phyloP scores from a whole-genome alignment of 2,329 filamentous ascomycete genomes.

The Talaromyces sp. region DNA sequence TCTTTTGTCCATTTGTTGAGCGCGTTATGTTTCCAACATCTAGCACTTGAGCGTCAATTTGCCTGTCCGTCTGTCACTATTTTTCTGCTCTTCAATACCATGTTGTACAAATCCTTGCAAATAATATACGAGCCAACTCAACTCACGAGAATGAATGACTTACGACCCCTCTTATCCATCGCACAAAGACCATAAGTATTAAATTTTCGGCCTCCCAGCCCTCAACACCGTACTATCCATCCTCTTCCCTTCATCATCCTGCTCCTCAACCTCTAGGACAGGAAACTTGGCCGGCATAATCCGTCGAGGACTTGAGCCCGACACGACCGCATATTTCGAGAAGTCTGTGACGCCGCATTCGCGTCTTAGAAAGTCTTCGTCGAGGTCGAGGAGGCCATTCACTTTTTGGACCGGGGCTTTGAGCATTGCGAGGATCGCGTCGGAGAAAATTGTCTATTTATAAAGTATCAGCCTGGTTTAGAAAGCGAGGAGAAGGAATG shows the following conservation, averaged over 20 bases:
- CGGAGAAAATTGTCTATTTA: constrained; percentile 66
- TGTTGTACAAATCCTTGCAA: neutral
- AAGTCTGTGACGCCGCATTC: constrained; percentile 67
- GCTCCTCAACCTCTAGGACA: constrained; percentile 68
- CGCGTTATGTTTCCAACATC: neutral
- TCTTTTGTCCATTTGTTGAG: neutral
- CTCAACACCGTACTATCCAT: constrained; percentile 59
- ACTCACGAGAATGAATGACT: constrained; percentile 4
- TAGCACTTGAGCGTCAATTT: constrained; percentile 4
- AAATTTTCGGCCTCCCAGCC: constrained; percentile 25
- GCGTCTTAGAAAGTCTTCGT: constrained; percentile 74
- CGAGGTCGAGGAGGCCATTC: constrained; percentile 69
- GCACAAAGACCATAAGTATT: neutral
- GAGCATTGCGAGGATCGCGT: constrained; percentile 72
- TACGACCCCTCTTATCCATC: neutral
- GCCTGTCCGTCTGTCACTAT: neutral
- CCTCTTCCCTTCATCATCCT: constrained; percentile 72
- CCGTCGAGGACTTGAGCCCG: constrained; percentile 60
- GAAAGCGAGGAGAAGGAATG: neutral
- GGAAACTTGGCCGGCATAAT: constrained; percentile 75
- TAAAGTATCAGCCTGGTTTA: neutral
- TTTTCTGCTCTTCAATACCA: neutral
- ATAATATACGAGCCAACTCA: neutral
- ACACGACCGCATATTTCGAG: constrained; percentile 65
- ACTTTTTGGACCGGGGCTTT: constrained; percentile 56